Base-by-base conservation (phyloP, 164 flowering plant genomes). In the Amborella trichopoda region DNA sequence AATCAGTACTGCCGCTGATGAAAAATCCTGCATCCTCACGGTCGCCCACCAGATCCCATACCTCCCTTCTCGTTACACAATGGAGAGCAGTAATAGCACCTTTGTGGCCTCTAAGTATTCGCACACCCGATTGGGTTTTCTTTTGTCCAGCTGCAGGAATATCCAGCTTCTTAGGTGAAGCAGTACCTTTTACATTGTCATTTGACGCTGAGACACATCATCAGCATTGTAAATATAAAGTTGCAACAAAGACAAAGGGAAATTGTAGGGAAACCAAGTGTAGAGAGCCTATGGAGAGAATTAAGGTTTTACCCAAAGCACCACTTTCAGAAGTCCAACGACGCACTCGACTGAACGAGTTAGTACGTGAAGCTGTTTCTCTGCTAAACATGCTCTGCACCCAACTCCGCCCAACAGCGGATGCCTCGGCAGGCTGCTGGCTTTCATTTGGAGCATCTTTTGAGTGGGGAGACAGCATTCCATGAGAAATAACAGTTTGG, bases 21-120 rank as follows among this genome's bases (percentile, higher is more conserved):
- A 88, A 88, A 61, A 84, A 83, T 3, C 99, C 96, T 20, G 99
- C 96, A 78, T 88, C 99, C 67, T 93, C 99, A 68, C 99, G 99
- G 53, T 93, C 99, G 63, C 95, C 99, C 38, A 88, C 78, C 52
- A 93, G 68, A 65, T 93, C 99, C 96, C 99, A 93, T 14, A 93
- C 99, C 64, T 93, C 99, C 62, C 94, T 80, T 64, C 76, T 82
- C 24, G 96, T 84, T 23, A 93, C 99, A 70, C 95, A 88, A 59
- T 93, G 99, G 40, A 93, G 65, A 63, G 94, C 88, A 58, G 95
- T 84, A 26, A 88, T 53, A 19, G 95, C 83, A 60, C 99, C 99
- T 56, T 58, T 77, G 63, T 93, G 99, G 50, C 95, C 96, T 62
- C 91, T 81, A 33, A 88, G 86, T 42, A 66, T 46, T 26, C 96